Base-by-base conservation (phyloP, 192 early-diverging fungal species). In the Entomortierella lignicola region DNA sequence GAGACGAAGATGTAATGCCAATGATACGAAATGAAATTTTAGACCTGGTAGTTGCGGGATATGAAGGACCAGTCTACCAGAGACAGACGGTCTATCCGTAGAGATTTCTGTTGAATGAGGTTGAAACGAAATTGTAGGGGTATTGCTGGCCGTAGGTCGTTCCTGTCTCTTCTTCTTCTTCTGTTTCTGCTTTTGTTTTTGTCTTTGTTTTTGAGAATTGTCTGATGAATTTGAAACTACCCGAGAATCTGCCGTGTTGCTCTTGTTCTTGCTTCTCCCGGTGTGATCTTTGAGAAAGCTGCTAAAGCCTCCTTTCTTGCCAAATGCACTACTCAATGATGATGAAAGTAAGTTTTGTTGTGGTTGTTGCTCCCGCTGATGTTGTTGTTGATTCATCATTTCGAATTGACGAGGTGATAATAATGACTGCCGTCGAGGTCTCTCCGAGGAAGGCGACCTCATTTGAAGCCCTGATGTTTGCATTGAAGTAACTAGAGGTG, bases 1-100 rank as follows among this genome's bases (percentile, higher is more conserved):
- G 20, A 77, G 72, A 1, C 66, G 57, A 18, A 77, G 54, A 34
- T 77, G 72, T 60, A 77, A 18, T 21, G 54, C 50, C 25, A 77
- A 34, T 1, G 72, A 77, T n/a, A 77, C 66, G 54, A 77, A 77
- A 17, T 77, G 66, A 21, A 77, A 77, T 27, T 68, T 61, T 17
- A 43, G 53, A 23, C 65, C 72, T 15, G 51, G 27, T 18, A 62
- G 26, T 32, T 53, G 13, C 57, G 66, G 72, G 50, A 77, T 63
- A 12, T 63, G 66, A 11, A 77, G 50, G 21, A 77, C 29, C 11
- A 77, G 15, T 31, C 72, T 26, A 8, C 72, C 72, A 12, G 72
- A 77, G 26, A 67, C 66, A 10, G 59, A 59, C 0, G 72, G 60
- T 29, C 53, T 42, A 11, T 59, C 65, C 5, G 65, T 77, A 2